phyloP scores from a whole-genome alignment of 495 filamentous ascomycete species.

The Penicillium manginii region DNA sequence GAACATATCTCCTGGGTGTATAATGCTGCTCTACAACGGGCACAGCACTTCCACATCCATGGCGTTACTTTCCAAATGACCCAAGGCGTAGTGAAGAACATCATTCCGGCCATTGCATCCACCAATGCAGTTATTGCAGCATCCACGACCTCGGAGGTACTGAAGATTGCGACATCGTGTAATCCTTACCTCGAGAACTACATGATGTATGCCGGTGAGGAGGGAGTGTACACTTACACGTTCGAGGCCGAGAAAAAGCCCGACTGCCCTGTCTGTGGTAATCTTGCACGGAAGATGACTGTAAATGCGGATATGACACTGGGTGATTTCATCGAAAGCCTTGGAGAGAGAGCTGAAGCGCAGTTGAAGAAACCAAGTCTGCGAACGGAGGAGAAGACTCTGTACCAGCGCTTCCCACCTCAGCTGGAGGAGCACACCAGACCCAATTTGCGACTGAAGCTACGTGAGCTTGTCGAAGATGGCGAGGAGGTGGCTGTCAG shows the following conservation, averaged over 20 bases:
- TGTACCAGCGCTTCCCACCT: conserved; percentile 87
- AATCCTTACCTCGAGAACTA: conserved; percentile 91
- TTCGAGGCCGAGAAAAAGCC: conserved; percentile 89
- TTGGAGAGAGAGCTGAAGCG: conserved; percentile 81
- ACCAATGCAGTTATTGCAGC: conserved; percentile 98
- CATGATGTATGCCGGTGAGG: conserved; percentile 99
- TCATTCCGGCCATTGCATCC: conserved; percentile 97
- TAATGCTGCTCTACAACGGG: conserved; percentile 78
- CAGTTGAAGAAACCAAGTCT: conserved; percentile 90
- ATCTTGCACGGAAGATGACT: conserved; percentile 70
- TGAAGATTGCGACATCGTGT: conserved; percentile 85
- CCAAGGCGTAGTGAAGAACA: conserved; percentile 98
- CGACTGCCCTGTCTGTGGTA: conserved; percentile 94
- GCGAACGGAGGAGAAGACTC: conserved; percentile 75
- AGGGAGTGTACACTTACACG: conserved; percentile 93
- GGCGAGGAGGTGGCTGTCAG: conserved; percentile 80
- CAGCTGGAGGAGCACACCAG: conserved; percentile 80
- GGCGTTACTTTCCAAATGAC: conserved; percentile 97
- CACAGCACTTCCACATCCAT: conserved; percentile 84
- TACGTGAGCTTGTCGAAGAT: conserved; percentile 64
- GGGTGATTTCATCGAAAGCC: conserved; percentile 80
- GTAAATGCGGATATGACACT: conserved; percentile 76
- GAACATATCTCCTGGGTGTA: conserved; percentile 98
- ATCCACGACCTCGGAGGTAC: conserved; percentile 91
- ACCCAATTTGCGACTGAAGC: conserved; percentile 77